Evolutionary conservation across 1,284 basidiomycete genomes (phyloP), one percentile per base, ranked within the genome.

Genomic region (Thelephora terrestris): DNA sequence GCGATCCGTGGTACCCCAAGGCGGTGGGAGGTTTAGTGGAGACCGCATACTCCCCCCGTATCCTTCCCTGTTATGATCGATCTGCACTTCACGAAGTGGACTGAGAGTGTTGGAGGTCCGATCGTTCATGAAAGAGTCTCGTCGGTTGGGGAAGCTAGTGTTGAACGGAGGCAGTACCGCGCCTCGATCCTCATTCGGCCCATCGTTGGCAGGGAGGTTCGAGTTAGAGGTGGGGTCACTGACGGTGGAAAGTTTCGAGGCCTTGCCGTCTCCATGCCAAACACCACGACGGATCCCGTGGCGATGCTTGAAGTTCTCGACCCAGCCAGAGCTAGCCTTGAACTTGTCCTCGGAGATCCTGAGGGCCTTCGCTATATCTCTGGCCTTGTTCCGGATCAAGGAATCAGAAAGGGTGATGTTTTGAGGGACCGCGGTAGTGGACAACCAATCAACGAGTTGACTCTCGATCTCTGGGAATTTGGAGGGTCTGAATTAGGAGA

Each of bases 311-410:
- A 92, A 94, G 63, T 90, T 91, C 59, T 93, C 90, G 49, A 94
- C 75, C 91, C 91, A 94, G 4, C 90, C 89, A 17, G 84, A 80
- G 55, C 84, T 89, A 21, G 88, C 91, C 66, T 92, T 94, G 77
- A 94, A 94, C 61, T 79, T 78, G 52, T 86, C 82, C 45, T 81
- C 73, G 40, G 74, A 59, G 54, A 78, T 79, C 51, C 74, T 68
- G 46, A 81, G 70, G 20, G 62, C 64, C 40, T 70, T 67, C 2
- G 85, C 87, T 47, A 86, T 72, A 53, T 81, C 74, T 48, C 79
- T 77, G 18, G 91, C 91, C 58, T 83, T 80, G 25, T 71, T 65
- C 49, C 83, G 80, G 50, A 94, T 83, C 52, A 76, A 68, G 2
- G 75, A 70, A 64, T 94, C 91, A 23, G 78, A 80, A 50, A 92